Evolutionary conservation across 495 filamentous ascomycete genomes (phyloP).

Genomic region (Apiosordaria backusii): DNA sequence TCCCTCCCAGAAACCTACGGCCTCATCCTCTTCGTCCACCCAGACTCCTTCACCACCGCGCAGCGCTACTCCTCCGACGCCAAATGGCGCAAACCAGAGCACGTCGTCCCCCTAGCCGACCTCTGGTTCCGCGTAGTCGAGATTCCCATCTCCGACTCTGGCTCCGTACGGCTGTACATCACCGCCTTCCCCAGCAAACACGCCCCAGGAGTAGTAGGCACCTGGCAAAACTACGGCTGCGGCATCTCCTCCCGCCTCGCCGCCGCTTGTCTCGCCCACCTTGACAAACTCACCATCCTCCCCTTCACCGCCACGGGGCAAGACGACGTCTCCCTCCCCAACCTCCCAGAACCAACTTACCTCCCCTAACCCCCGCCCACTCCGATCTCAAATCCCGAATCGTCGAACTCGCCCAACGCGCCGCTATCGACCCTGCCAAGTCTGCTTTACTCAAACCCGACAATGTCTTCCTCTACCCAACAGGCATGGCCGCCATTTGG

Average conservation of each 20-base stretch:
- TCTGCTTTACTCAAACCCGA: conserved; percentile 11
- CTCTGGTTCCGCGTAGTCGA: conserved; percentile 38
- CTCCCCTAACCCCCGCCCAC: conserved; percentile 30
- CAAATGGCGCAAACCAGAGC: conserved; percentile 13
- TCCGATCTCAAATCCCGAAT: conserved; percentile 33
- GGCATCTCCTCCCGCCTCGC: conserved; percentile 40
- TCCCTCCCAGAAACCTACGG: conserved; percentile 26
- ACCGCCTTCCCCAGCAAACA: conserved; percentile 34
- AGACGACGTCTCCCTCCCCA: neutral
- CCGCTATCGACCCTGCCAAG: conserved; percentile 18
- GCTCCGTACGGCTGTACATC: conserved; percentile 31
- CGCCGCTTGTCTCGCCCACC: conserved; percentile 31
- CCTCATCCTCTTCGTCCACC: conserved; percentile 30
- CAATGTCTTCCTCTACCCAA: conserved; percentile 45
- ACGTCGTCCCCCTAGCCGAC: conserved; percentile 23
- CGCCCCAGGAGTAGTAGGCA: conserved; percentile 27
- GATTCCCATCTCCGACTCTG: conserved; percentile 8
- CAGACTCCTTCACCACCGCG: conserved; percentile 25
- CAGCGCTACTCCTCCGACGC: conserved; percentile 22
- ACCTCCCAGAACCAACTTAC: conserved; percentile 18
- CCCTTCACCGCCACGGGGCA: conserved; percentile 10
- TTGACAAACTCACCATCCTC: conserved; percentile 29
- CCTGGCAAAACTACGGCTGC: conserved; percentile 40
- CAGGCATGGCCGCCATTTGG: conserved; percentile 47
- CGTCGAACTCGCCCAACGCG: conserved; percentile 31